Percentiles rank a stretch among this genome's conserved stretches.
phyloP scores from a whole-genome alignment of 1,284 basidiomycete species.

The Cryptococcus neoformans region DNA sequence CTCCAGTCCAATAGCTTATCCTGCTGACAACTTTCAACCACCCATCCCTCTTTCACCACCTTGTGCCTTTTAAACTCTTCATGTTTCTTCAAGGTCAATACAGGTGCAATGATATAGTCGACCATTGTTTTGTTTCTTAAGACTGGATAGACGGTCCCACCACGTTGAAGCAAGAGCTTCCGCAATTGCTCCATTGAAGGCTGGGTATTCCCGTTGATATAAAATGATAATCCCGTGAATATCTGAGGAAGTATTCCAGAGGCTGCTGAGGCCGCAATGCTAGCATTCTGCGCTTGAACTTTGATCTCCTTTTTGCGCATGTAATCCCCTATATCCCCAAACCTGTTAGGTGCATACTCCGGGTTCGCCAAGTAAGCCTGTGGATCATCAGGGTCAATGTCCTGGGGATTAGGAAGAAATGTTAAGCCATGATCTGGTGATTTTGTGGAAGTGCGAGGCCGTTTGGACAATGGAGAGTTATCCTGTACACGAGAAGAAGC shows the following conservation, averaged over 20 bases:
- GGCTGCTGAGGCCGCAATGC: slow-evolving; percentile 51
- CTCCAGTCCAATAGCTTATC: slow-evolving; percentile 56
- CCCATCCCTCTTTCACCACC: slow-evolving; percentile 82
- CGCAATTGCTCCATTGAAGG: slow-evolving; percentile 84
- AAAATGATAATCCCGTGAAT: slow-evolving; percentile 70
- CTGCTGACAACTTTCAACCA: slow-evolving; percentile 67
- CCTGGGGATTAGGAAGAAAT: slow-evolving; percentile 30
- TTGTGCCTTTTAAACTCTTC: slow-evolving; percentile 85
- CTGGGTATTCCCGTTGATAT: slow-evolving; percentile 88
- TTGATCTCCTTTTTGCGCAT: slow-evolving; percentile 88
- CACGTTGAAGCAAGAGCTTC: slow-evolving; percentile 74
- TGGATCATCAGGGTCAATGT: slow-evolving; percentile 17
- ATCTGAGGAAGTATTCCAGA: slow-evolving; percentile 53
- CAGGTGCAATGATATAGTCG: slow-evolving; percentile 77
- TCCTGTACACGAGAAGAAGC: slow-evolving; percentile 1
- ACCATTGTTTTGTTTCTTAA: slow-evolving; percentile 36
- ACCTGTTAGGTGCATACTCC: slow-evolving; percentile 72
- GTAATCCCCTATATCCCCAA: slow-evolving; percentile 82
- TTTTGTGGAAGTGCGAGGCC: slow-evolving; percentile 1
- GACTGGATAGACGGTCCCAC: slow-evolving; percentile 71
- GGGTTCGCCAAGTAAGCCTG: slow-evolving; percentile 38
- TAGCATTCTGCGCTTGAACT: slow-evolving; percentile 76
- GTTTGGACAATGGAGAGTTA: slow-evolving; percentile 5
- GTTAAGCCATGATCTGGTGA: slow-evolving; percentile 22
- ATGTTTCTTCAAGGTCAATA: slow-evolving; percentile 83